Percentiles rank a stretch among this genome's conserved stretches.
These are phyloP conservation scores for Cicer yamashitae DNA, from an alignment of 306 rosid genomes.

Conservation along the genomic window DNA sequence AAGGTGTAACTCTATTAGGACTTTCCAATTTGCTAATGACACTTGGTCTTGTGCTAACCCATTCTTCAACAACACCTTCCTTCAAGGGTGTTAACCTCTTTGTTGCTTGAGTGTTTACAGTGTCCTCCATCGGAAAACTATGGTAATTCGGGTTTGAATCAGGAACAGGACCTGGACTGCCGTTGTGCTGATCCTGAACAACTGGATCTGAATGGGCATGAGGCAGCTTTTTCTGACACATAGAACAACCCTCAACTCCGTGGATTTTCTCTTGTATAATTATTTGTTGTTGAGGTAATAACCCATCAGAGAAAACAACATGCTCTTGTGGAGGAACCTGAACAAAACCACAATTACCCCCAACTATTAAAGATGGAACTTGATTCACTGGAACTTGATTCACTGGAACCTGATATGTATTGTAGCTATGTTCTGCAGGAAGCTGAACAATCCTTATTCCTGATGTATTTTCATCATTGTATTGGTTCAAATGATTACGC, in stretches of 20 bases:
- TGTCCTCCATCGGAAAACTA: conserved; percentile 64
- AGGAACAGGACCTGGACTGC: conserved; percentile 50
- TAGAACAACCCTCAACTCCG: conserved; percentile 63
- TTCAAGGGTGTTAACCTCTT: conserved; percentile 54
- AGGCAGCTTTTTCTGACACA: conserved; percentile 82
- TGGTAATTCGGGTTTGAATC: conserved; percentile 57
- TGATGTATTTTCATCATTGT: conserved; percentile 60
- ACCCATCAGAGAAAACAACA: conserved; percentile 59
- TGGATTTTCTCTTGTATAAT: conserved; percentile 53
- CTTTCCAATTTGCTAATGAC: conserved; percentile 58
- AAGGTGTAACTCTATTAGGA: conserved; percentile 48
- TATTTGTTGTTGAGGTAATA: conserved; percentile 62
- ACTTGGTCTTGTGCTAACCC: conserved; percentile 50
- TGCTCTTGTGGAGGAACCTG: conserved; percentile 66
- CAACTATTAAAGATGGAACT: conserved; percentile 55
- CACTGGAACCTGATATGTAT: conserved; percentile 58
- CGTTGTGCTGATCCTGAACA: conserved; percentile 59
- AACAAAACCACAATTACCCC: conserved; percentile 72
- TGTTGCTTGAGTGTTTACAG: conserved; percentile 53
- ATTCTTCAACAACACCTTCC: conserved; percentile 61
- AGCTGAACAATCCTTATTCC: conserved; percentile 66
- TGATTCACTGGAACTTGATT: conserved; percentile 63
- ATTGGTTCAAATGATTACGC: conserved; percentile 62
- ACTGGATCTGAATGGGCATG: conserved; percentile 84
- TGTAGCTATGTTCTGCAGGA: conserved; percentile 73